Conservation (phyloP, 2,329 filamentous ascomycete genomes). For the Thielaviopsis punctulata region DNA sequence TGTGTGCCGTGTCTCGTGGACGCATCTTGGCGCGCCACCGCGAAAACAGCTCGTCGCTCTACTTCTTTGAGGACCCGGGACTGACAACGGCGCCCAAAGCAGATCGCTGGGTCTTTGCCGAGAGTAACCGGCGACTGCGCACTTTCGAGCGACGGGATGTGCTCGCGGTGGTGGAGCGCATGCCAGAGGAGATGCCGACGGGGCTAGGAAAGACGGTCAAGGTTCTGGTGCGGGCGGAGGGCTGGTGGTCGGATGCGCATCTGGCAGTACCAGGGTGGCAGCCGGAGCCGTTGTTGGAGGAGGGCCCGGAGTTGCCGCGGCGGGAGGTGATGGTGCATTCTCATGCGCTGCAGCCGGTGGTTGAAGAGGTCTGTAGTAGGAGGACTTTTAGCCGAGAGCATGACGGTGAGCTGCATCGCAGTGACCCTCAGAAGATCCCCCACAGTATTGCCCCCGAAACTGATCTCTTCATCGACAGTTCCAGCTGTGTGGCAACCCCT, state of each 20-base stretch:
- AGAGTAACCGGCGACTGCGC: constrained; percentile 8
- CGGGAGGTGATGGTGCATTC: background rate
- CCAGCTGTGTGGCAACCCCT: background rate
- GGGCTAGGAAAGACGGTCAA: background rate
- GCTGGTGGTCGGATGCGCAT: constrained; percentile 3
- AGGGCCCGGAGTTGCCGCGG: background rate
- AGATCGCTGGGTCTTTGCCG: constrained; percentile 11
- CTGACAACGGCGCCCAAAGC: constrained; percentile 2
- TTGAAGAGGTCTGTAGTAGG: too few species aligned
- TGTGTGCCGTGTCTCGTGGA: constrained; percentile 9
- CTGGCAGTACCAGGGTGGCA: background rate
- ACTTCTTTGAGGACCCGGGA: constrained; percentile 10
- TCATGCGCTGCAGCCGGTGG: background rate
- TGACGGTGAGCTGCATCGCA: too few species aligned
- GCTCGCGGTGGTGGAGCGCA: background rate
- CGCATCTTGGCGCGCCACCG: constrained; percentile 4
- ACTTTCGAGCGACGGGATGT: constrained; percentile 9
- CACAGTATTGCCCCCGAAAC: too few species aligned
- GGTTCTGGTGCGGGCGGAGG: background rate
- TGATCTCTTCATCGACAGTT: too few species aligned
- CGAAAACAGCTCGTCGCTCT: background rate
- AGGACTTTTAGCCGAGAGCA: too few species aligned
- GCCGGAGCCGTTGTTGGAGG: background rate
- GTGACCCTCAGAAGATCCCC: too few species aligned
- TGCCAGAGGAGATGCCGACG: background rate